Base-by-base conservation (phyloP, 352 stramenopile genomes). In the Globisporangium cystogenes region DNA sequence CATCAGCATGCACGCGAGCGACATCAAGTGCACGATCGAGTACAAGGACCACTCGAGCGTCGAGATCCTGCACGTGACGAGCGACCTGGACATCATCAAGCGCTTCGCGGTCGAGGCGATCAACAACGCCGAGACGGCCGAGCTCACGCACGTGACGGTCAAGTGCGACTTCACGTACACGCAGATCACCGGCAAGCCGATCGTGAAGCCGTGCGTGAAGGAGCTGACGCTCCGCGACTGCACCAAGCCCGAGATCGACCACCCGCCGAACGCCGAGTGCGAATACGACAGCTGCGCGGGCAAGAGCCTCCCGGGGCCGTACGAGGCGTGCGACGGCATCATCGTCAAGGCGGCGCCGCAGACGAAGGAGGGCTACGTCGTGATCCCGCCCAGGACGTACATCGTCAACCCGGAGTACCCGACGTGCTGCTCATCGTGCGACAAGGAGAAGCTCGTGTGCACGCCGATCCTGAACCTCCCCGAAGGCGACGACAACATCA, bases 191-290 rank as follows among this genome's bases (percentile, higher is more conserved):
- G 65, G 59, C 1, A 39, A 51, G 0, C 47, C n/a, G 3, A 36
- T 58, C 3, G 37, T 46, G 15, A 63, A 86, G 36, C 69, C 60
- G 15, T 88, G 76, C 48, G 36, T 48, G 45, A 59, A 67, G 4
- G 52, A 67, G 18, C 86, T 92, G 48, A 56, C 56, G 4, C 72
- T 90, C 52, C 67, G 60, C 23, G 78, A 87, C 62, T 92, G 81
- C 59, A 75, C 82, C 21, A 55, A 50, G 0, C 78, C 78, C 2
- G 62, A 57, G 5, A 82, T 85, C 50, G 75, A 87, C 42, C 35
- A 65, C 27, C 55, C 55, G n/a, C 66, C 62, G 0, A 59, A 71
- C 0, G 67, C 70, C 27, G 62, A 64, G 7, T 90, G 79, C 35
- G 24, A 63, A 50, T 82, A 67, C 48, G 60, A 76, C 18, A 50